phyloP scores from a whole-genome alignment of 1,139 yeast species.

The Candida albicans region DNA sequence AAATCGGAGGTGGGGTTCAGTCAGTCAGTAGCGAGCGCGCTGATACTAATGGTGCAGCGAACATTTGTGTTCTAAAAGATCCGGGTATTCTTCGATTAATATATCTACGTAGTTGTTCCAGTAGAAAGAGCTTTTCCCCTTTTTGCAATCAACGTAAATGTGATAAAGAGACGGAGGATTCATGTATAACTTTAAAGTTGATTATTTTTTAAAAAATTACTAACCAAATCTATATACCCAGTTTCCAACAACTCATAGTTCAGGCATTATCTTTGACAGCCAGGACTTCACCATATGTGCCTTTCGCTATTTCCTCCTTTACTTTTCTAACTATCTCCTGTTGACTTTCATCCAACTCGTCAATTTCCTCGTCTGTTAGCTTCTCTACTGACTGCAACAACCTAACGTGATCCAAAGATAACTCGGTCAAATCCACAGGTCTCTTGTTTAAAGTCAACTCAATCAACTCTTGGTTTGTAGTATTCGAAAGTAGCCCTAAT shows the following conservation, averaged over 20 bases:
- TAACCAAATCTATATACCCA: neutral
- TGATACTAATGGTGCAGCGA: no score
- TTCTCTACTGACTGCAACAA: slow-evolving; percentile 57
- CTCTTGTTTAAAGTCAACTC: slow-evolving; percentile 40
- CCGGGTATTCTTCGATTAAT: no score
- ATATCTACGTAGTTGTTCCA: no score
- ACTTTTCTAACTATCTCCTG: slow-evolving; percentile 36
- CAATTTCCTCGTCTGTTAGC: slow-evolving; percentile 64
- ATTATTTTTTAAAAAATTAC: no score
- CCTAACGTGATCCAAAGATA: slow-evolving; percentile 49
- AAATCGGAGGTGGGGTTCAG: no score
- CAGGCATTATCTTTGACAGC: neutral
- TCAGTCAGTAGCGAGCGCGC: no score
- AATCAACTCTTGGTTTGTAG: slow-evolving; percentile 57
- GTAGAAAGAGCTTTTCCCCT: no score
- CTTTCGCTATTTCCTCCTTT: slow-evolving; percentile 42
- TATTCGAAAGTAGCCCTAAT: slow-evolving; percentile 59
- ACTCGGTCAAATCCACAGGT: slow-evolving; percentile 39
- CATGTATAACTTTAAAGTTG: no score
- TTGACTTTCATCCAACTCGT: slow-evolving; percentile 61
- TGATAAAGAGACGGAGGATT: no score
- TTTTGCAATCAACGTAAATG: no score
- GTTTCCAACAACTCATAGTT: neutral
- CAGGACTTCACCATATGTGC: slow-evolving; percentile 42
- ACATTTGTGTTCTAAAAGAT: no score